Percentiles rank a stretch among this genome's conserved stretches.
phyloP scores from a whole-genome alignment of 176 grass and related monocot species.

The Oryza rufipogon region DNA sequence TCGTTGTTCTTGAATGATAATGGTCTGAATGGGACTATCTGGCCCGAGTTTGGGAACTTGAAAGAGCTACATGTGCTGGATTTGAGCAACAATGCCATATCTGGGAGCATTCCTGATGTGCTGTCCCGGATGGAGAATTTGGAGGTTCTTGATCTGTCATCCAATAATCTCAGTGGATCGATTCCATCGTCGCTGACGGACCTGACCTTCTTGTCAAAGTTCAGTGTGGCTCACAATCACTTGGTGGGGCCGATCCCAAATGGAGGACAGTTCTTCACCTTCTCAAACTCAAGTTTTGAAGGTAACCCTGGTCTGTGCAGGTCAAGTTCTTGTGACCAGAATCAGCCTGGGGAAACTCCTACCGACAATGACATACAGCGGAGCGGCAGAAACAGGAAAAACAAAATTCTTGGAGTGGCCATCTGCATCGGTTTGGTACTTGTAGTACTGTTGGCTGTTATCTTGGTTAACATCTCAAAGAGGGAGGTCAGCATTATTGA shows the following conservation, averaged over 20 bases:
- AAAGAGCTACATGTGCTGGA: slow-evolving; percentile 91
- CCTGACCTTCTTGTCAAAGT: slow-evolving; percentile 95
- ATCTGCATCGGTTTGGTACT: slow-evolving; percentile 74
- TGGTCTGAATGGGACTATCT: slow-evolving; percentile 69
- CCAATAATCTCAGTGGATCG: slow-evolving; percentile 75
- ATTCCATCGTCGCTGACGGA: slow-evolving; percentile 75
- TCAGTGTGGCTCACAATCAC: slow-evolving; percentile 87
- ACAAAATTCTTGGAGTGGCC: slow-evolving; percentile 74
- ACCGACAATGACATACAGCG: slow-evolving; percentile 9
- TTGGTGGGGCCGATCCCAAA: slow-evolving; percentile 67
- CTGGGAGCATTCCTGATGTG: slow-evolving; percentile 70
- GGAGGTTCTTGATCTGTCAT: slow-evolving; percentile 90
- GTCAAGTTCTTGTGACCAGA: slow-evolving; percentile 56
- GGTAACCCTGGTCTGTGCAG: slow-evolving; percentile 80
- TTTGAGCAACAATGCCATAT: slow-evolving; percentile 81
- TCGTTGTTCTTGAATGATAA: slow-evolving; percentile 87
- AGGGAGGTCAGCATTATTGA: slow-evolving; percentile 54
- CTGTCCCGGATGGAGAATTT: slow-evolving; percentile 87
- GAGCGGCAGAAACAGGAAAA: slow-evolving; percentile 54
- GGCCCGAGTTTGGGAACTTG: slow-evolving; percentile 78
- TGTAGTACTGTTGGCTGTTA: slow-evolving; percentile 61
- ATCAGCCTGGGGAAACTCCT: slow-evolving; percentile 32
- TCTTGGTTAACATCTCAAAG: slow-evolving; percentile 79
- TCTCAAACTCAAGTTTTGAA: slow-evolving; percentile 90
- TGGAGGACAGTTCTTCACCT: slow-evolving; percentile 88